Evolutionary conservation across 306 rosid species (phyloP), one percentile per base, ranked within the genome.

Genomic region (Styphnolobium japonicum): DNA sequence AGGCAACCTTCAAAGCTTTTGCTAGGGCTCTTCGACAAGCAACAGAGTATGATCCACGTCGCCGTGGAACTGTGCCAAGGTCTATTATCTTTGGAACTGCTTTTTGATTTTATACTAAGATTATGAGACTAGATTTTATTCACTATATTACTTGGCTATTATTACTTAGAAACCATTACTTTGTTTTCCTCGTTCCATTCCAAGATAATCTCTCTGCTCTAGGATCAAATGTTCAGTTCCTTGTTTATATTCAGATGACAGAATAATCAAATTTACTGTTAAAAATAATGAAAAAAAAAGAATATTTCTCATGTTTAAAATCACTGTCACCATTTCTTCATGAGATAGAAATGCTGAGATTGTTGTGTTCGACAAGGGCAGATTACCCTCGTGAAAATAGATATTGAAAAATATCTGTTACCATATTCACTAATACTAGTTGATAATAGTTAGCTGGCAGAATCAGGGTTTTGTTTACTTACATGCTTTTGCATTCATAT

Each of bases 1-100:
- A 95, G 83, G 99, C 99, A 70, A 93, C 99, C 57, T 95, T 93
- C 85, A 95, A 95, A 86, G 99, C 96, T 65, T 93, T 95, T 91
- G 97, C 98, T 15, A 89, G 99, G 85, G 97, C 99, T 86, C 94
- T 95, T 63, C 83, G 97, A 78, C 97, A 90, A 90, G 99, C 98
- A 40, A 89, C 97, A 29, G 94, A 87, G 84, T 82, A 83, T 79
- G 98, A 95, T 56, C 88, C 90, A 23, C 96, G 97, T 65, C 97
- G 97, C 48, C 89, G 8, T 6, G 97, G 94, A 78, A 88, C 92
- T 5, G 82, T 95, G 57, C 97, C 97, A 78, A 95, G 99, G 98
- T 95, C 65, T 81, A 79, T 23, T 78, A 57, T 76, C 81, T 33
- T 75, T 53, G 67, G 33, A 80, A 27, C 23, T 51, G 6, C 29